Evolutionary conservation across 148 eudicot species (phyloP).

Genomic region (Chenopodium quinoa): DNA sequence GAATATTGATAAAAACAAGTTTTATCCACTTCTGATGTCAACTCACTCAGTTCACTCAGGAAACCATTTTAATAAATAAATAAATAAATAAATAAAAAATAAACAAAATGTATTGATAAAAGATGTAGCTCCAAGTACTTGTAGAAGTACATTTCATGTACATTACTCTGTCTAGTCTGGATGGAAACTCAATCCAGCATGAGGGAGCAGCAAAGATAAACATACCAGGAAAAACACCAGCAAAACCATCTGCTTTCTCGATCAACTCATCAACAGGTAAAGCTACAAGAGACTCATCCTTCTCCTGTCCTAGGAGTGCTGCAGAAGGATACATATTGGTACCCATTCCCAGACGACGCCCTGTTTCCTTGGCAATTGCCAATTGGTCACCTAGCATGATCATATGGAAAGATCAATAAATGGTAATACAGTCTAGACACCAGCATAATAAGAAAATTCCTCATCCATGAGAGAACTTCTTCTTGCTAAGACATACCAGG

Average conservation of each 20-base stretch:
- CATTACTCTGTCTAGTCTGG: background rate
- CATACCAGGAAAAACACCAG: constrained; percentile 61
- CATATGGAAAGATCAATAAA: constrained; percentile 13
- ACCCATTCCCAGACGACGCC: constrained; percentile 57
- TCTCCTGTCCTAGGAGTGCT: constrained; percentile 44
- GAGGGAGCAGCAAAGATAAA: background rate
- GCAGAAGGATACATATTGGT: constrained; percentile 59
- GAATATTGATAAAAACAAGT: background rate
- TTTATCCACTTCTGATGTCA: background rate
- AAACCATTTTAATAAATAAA: background rate
- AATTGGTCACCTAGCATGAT: constrained; percentile 44
- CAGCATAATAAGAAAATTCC: background rate
- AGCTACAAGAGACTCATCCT: constrained; percentile 42
- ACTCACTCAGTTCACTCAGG: background rate
- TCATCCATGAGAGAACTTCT: background rate
- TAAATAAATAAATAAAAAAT: no score
- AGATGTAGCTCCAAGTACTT: background rate
- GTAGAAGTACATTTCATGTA: background rate
- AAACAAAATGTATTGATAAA: background rate
- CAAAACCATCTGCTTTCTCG: constrained; percentile 58
- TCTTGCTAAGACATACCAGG: background rate
- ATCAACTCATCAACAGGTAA: constrained; percentile 55
- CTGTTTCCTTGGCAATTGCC: constrained; percentile 60
- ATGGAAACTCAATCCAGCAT: background rate
- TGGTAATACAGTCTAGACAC: background rate